phyloP scores from a whole-genome alignment of 1,139 yeast genomes.

The Scheffersomyces titani region DNA sequence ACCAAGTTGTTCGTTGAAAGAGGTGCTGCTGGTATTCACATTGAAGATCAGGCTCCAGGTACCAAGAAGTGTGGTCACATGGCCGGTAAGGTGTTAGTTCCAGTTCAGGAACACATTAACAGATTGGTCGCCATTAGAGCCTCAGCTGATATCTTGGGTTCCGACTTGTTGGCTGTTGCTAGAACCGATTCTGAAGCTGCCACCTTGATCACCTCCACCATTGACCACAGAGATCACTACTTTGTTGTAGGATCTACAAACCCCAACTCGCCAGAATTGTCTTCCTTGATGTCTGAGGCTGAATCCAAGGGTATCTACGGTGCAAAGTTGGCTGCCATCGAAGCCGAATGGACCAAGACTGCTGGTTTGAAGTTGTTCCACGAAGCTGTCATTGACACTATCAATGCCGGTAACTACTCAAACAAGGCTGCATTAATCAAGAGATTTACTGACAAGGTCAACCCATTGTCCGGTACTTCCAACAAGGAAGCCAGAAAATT shows the following conservation, averaged over 20 bases:
- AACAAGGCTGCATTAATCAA: slow-evolving; percentile 69
- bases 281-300: slow-evolving; percentile 79
- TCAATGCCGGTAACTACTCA: slow-evolving; percentile 58
- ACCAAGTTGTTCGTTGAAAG: slow-evolving; percentile 96
- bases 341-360: slow-evolving; percentile 76
- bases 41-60: slow-evolving; percentile 98
- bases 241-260: slow-evolving; percentile 90
- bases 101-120: slow-evolving; percentile 95
- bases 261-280: slow-evolving; percentile 73
- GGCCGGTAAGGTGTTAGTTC: slow-evolving; percentile 98
- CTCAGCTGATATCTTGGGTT: slow-evolving; percentile 90
- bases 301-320: slow-evolving; percentile 76
- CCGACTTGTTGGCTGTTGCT: slow-evolving; percentile 84
- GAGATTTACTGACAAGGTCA: slow-evolving; percentile 67
- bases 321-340: slow-evolving; percentile 68
- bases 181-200: slow-evolving; percentile 98
- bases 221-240: slow-evolving; percentile 93
- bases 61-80: slow-evolving; percentile 97
- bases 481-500: slow-evolving; percentile 78
- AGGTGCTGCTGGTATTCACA: slow-evolving; percentile 98
- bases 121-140: slow-evolving; percentile 93
- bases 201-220: slow-evolving; percentile 87
- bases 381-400: slow-evolving; percentile 88
- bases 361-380: slow-evolving; percentile 89
- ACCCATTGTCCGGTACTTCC: slow-evolving; percentile 75